A percentile compares a stretch with the other conserved stretches of the same genome.
phyloP scores from a whole-genome alignment of 129 eudicot genomes.

The Erigeron canadensis region DNA sequence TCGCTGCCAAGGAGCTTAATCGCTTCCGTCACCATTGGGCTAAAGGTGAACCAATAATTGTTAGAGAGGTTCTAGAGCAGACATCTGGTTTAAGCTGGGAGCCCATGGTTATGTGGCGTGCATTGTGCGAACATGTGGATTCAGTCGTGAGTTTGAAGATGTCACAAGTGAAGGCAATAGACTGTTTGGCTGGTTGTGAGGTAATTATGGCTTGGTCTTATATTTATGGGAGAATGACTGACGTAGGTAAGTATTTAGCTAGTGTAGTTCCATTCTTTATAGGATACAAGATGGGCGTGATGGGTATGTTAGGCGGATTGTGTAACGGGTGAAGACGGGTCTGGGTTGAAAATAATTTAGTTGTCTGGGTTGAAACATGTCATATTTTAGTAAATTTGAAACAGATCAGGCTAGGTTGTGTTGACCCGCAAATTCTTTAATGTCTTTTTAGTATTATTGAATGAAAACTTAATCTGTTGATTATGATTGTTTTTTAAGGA shows the following conservation, averaged over 20 bases:
- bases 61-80: slow-evolving; percentile 55
- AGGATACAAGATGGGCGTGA: not conserved
- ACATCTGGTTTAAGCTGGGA: slow-evolving; percentile 94
- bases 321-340: not conserved
- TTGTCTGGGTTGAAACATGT: not conserved
- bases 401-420: not conserved
- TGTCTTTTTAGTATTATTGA: not conserved
- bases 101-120: slow-evolving; percentile 97
- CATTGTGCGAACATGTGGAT: slow-evolving; percentile 61
- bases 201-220: slow-evolving; percentile 38
- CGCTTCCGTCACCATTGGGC: slow-evolving; percentile 75
- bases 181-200: slow-evolving; percentile 87
- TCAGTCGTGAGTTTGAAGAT: slow-evolving; percentile 42
- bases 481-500: too few species aligned
- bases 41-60: slow-evolving; percentile 83
- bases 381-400: not conserved
- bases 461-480: too few species aligned
- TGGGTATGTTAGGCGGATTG: not conserved
- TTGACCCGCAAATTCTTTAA: not conserved
- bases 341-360: not conserved
- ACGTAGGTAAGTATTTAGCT: not conserved
- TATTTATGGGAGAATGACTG: not conserved
- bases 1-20: slow-evolving; percentile 37
- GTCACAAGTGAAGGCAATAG: slow-evolving; percentile 80
- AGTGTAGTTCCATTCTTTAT: not conserved